Evolutionary conservation across 768 basidiomycete genomes (phyloP).

Genomic region (Amanita polypyramis): DNA sequence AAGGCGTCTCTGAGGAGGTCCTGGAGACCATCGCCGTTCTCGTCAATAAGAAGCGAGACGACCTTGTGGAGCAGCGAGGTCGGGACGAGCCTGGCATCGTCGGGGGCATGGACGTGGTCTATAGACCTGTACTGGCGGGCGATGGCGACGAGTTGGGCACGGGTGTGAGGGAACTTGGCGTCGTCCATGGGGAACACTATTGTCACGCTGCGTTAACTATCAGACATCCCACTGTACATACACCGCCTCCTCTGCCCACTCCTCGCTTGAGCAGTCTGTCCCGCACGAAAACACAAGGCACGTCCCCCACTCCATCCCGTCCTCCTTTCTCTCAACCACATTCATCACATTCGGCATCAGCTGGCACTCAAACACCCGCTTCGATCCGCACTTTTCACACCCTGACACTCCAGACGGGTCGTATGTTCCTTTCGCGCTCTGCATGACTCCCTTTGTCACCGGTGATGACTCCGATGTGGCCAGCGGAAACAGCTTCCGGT

Average conservation of each 20-base stretch:
- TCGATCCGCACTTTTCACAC: constrained; percentile 59
- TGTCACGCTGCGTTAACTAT: not conserved
- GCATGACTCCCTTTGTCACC: too few species aligned
- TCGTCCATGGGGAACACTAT: not conserved
- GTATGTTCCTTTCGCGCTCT: constrained; percentile 45
- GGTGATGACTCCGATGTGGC: too few species aligned
- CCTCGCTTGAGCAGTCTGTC: constrained; percentile 56
- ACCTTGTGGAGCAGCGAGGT: constrained; percentile 60
- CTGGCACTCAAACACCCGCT: constrained; percentile 84
- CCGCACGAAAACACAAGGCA: constrained; percentile 83
- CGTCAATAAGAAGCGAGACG: constrained; percentile 61
- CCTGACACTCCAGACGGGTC: constrained; percentile 39
- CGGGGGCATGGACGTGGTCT: constrained; percentile 41
- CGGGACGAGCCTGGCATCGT: constrained; percentile 41
- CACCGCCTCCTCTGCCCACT: constrained; percentile 71
- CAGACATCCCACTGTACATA: constrained; percentile 56
- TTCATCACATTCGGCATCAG: constrained; percentile 92
- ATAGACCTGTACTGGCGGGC: constrained; percentile 59
- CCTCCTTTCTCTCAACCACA: constrained; percentile 31
- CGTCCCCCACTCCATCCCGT: constrained; percentile 90
- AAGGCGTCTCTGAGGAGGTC: constrained; percentile 58
- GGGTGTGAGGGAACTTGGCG: constrained; percentile 66
- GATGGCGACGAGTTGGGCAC: constrained; percentile 69
- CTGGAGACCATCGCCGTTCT: constrained; percentile 86
- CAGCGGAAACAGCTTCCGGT: constrained; percentile 66